Conservation (phyloP, 805 yeast genomes). For the Teunomyces panamensis region DNA sequence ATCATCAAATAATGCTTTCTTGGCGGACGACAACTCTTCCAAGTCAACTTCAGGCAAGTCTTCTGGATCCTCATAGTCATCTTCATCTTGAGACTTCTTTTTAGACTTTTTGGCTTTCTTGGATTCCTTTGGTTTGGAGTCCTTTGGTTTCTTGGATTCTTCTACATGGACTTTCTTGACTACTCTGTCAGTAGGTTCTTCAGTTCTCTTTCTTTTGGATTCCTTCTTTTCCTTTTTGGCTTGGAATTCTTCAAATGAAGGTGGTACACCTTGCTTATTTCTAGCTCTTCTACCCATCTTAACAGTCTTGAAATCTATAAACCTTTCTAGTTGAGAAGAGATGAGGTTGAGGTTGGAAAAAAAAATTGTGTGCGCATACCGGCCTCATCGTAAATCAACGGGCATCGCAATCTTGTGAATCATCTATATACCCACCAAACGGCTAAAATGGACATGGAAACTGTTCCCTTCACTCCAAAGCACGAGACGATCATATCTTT, state of each 20-base stretch:
- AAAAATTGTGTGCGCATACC: constrained; percentile 1
- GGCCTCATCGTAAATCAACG: constrained; percentile 2
- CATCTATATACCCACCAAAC: not conserved
- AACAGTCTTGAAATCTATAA: not conserved
- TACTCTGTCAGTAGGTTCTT: constrained; percentile 16
- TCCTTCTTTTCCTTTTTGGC: constrained; percentile 23
- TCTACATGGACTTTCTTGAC: constrained; percentile 13
- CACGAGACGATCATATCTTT: constrained; percentile 34
- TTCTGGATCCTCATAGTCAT: constrained; percentile 28
- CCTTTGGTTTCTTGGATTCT: constrained; percentile 15
- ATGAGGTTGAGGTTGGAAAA: constrained; percentile 5
- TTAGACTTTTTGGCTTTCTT: constrained; percentile 18
- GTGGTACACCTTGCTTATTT: constrained; percentile 92
- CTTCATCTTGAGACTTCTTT: constrained; percentile 31
- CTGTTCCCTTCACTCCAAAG: constrained; percentile 5
- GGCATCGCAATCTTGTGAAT: not conserved
- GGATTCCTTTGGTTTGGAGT: constrained; percentile 17
- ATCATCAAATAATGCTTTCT: constrained; percentile 73
- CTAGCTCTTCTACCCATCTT: constrained; percentile 90
- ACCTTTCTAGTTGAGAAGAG: not conserved
- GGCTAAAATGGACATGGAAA: constrained; percentile 2
- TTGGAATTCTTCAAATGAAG: constrained; percentile 79
- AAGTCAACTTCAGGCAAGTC: constrained; percentile 63
- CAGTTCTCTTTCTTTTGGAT: constrained; percentile 12
- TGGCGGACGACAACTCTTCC: constrained; percentile 66